Base-by-base conservation (phyloP, 1,284 basidiomycete species). In the Austropuccinia psidii region DNA sequence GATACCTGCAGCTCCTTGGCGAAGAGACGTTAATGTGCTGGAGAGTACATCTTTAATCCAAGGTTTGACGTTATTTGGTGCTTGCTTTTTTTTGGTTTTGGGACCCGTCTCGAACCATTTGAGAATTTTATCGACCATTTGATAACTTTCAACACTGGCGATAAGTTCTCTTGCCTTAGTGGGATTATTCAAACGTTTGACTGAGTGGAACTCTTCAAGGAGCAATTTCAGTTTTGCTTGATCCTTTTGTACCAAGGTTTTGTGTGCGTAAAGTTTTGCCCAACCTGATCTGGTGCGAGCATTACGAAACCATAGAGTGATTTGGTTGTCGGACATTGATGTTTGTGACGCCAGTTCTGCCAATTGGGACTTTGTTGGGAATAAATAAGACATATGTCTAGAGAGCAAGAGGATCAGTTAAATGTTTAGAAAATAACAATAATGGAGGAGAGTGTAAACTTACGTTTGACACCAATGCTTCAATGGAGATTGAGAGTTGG, bases 201-300 rank as follows among this genome's bases (percentile, higher is more conserved):
- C 24, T 4, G 52, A 39, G 35, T 69, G 37, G 31, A 58, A 60
- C 29, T 69, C 67, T 8, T 41, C 41, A 17, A 69, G 39, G 31
- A 57, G 29, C 0, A 21, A 27, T 31, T 69, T 33, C 11, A 69
- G 31, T 49, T 58, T 57, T 37, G 45, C 37, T 24, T 33, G 52
- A 17, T 69, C 24, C 49, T 69, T 69, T 13, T 58, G 21, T 11
- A 39, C 66, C 11, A 57, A 43, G 17, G 31, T 5, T 17, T 45
- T 57, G 4, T 58, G 52, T n/a, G 54, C 54, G 67, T 57, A 69
- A 5, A 69, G 55, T 35, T 69, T 69, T 8, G 67, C 27, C 67
- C 67, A 69, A 1, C 55, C 67, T 24, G 67, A 69, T 43, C 67
- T 35, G 27, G 52, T 60, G 3, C 67, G 52, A 33, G 67, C 67